Base-by-base conservation (phyloP, 73 alveolate genomes). In the Paramecium caudatum region DNA sequence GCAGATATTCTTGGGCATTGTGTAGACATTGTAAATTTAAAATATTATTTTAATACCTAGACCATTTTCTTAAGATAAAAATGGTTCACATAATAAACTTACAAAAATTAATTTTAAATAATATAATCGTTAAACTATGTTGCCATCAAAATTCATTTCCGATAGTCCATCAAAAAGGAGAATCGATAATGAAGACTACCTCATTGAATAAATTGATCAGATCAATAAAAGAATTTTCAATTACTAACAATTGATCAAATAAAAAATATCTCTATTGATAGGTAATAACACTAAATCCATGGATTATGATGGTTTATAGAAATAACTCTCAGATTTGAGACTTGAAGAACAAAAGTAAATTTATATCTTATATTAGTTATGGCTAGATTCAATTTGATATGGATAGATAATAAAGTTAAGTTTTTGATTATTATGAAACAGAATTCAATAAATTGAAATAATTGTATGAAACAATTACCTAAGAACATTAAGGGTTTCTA, bases 361-460 rank as follows among this genome's bases (percentile, higher is more conserved):
- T 21, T 17, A 17, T 10, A 3, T 19, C n/a, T 43, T 12, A 41
- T 74, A 15, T 16, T 16, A 74, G 88, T n/a, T 45, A 41, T 43
- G 21, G 32, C 0, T 74, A 37, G 43, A 37, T 74, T 7, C 55
- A 74, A 74, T 37, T 45, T 16, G 88, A 74, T 5, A 74, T 74
- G 6, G 88, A 74, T 15, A 15, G 65, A 74, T 74, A 74, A 23
- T 74, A 74, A 43, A 74, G 68, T 15, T 74, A 74, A 21, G 69
- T 74, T 3, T 74, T 41, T 74, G 88, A 74, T 43, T 74, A 74
- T 32, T 74, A 74, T 74, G 88, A 74, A 74, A 21, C 39, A 5
- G 88, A 74, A 45, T 74, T 74, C 32, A 74, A 74, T 39, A 74
- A 74, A 25, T 68, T 74, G 15, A 74, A 74, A 43, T 17, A 30